Base-by-base conservation (phyloP, 371 early-diverging fungal genomes). In the Mortierella sp. region DNA sequence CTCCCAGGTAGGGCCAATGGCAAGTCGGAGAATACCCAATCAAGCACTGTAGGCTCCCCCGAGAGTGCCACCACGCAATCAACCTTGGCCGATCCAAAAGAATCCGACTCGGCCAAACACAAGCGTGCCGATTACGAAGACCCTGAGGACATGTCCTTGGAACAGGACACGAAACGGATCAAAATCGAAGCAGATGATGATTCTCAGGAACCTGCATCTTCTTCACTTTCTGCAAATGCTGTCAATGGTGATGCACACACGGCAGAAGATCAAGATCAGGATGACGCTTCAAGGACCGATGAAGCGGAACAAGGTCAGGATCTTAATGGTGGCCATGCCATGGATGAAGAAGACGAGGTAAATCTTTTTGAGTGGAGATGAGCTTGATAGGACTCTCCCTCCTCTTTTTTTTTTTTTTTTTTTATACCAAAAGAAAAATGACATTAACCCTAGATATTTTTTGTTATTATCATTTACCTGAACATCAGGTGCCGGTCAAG, bases 171-270 rank as follows among this genome's bases (percentile, higher is more conserved):
- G 18, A 68, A 71, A 56, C 80, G 70, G 62, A 83, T 68, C 70
- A 74, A 81, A 74, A 72, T 77, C 26, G 83, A 81, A 44, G 62
- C 37, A 1, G 70, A 80, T 16, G 80, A 70, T 9, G 57, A 67
- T 9, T 3, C 37, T 50, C 73, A 66, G 12, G 61, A 69, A 0
- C 19, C 64, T 12, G 45, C 52, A 18, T 45, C 37, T 9, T 37
- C 37, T 37, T 37, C 37, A 9, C 37, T 37, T 9, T 37, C 37
- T 37, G 37, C 37, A 9, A 37, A 47, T 4, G 7, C 62, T 14
- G 60, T 65, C 46, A 72, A 64, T 16, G 66, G 65, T 15, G 80
- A 70, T 11, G 67, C 66, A 9, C 46, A 60, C 14, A 62, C 64
- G 50, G 57, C 62, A 4, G 63, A 73, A 4, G 72, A 76, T 14